Conservation (phyloP, 305 asterid genomes). For the Striga hermonthica region DNA sequence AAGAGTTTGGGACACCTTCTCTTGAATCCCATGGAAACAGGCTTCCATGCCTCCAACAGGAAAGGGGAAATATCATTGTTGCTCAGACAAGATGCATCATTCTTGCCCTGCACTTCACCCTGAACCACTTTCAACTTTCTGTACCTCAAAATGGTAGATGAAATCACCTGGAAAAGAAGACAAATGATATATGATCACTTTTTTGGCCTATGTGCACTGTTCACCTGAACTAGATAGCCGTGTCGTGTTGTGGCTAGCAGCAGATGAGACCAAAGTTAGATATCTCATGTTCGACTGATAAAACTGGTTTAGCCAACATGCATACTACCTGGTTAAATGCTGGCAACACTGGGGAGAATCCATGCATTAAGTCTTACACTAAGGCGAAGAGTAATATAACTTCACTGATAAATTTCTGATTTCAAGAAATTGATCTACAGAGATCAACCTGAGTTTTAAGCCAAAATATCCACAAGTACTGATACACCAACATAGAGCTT, state of each 20-base stretch:
- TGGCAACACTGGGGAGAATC: conserved; percentile 8
- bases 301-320: not conserved
- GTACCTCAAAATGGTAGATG: conserved; percentile 66
- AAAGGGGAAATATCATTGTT: conserved; percentile 37
- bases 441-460: not conserved
- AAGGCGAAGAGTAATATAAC: not conserved
- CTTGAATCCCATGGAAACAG: conserved; percentile 89
- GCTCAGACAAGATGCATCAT: conserved; percentile 25
- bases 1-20: conserved; percentile 49
- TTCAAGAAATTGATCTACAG: conserved; percentile 1
- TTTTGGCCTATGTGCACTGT: not conserved
- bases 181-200: conserved; percentile 13
- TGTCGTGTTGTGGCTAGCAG: not conserved
- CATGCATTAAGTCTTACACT: not conserved
- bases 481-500: conserved; percentile 4
- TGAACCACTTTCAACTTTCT: conserved; percentile 59
- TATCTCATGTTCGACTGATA: conserved; percentile 20
- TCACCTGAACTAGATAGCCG: not conserved
- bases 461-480: not conserved
- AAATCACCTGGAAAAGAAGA: conserved; percentile 62
- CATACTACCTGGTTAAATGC: conserved; percentile 4
- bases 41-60: conserved; percentile 89
- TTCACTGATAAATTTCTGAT: not conserved
- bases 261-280: not conserved
- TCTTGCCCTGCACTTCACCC: conserved; percentile 41